Evolutionary conservation across 495 filamentous ascomycete genomes (phyloP), one percentile per base, ranked within the genome.

Genomic region (Aspergillus biplanus): DNA sequence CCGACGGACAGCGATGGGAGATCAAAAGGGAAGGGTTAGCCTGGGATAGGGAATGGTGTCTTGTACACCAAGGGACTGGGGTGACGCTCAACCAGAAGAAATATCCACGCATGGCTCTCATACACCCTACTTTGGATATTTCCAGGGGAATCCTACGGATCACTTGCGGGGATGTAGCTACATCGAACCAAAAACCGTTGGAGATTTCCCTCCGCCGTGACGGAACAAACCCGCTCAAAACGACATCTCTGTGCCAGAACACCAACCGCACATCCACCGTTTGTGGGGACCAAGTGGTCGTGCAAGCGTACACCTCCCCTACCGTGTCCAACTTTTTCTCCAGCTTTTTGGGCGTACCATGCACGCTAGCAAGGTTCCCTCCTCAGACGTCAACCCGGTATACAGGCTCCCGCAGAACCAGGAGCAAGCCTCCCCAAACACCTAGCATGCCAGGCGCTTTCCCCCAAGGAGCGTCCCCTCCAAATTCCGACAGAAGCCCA

Each of bases 31-130:
- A 96, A 74, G 93, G 93, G 0, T 77, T 97, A 6, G 89, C 88
- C 16, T 97, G 93, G 93, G 93, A 97, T 72, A 79, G 93, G 55
- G 93, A 97, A 75, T 97, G 93, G 93, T 96, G 92, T 70, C 75
- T 97, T 15, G 83, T 97, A 15, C 92, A 96, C 71, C 86, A 88
- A 68, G 90, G 91, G 8, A 93, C 92, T 3, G 88, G 88, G 0
- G 85, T 85, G 52, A 90, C 87, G 0, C 75, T 97, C 53, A 93
- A 83, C 64, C 92, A 96, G 71, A 97, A 97, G 74, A 80, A 85
- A 59, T 87, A 96, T 69, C 91, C 91, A 3, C 82, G 80, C 16
- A 96, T 97, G 92, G 87, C 91, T 5, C 82, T 96, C 11, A 83
- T 97, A 46, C 80, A 83, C 42, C 92, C 93, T 5, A 69, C 56